Evolutionary conservation across 345 rosid genomes (phyloP).

Genomic region (Eucalyptus guilfoylei): DNA sequence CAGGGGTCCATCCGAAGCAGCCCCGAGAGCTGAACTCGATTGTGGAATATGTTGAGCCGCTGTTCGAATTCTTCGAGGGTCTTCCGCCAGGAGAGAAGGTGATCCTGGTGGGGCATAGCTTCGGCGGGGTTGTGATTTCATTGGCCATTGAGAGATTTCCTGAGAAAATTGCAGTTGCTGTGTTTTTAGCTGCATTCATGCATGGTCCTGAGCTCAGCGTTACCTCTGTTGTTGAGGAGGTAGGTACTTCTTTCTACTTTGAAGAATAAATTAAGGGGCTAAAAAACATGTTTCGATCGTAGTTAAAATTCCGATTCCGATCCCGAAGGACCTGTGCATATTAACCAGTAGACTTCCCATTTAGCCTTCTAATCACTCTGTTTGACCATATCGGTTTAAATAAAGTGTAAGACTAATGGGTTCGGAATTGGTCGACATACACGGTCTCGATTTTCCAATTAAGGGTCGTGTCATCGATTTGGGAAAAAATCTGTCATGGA

Average conservation of each 20-base stretch:
- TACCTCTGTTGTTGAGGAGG: background rate
- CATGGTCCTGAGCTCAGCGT: background rate
- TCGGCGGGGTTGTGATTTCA: slow-evolving; percentile 7
- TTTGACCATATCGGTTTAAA: background rate
- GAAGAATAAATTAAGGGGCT: background rate
- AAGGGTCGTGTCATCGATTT: background rate
- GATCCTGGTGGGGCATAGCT: slow-evolving; percentile 18
- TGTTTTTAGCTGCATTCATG: slow-evolving; percentile 5
- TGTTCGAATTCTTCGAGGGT: slow-evolving; percentile 1
- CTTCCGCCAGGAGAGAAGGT: background rate
- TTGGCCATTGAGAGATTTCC: slow-evolving; percentile 14
- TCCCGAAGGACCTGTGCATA: background rate
- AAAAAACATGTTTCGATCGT: background rate
- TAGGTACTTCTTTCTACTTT: background rate
- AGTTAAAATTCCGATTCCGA: background rate
- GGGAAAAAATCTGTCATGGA: background rate
- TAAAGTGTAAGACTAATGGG: background rate
- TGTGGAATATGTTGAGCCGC: slow-evolving; percentile 4
- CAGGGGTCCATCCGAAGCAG: slow-evolving; percentile 9
- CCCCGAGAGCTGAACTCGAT: background rate
- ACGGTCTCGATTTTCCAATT: background rate
- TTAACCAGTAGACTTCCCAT: background rate
- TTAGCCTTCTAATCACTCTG: background rate
- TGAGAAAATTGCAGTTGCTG: background rate
- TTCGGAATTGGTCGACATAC: background rate